Conservation (phyloP, 768 basidiomycete species). For the Rhodotorula kratochvilovae region DNA sequence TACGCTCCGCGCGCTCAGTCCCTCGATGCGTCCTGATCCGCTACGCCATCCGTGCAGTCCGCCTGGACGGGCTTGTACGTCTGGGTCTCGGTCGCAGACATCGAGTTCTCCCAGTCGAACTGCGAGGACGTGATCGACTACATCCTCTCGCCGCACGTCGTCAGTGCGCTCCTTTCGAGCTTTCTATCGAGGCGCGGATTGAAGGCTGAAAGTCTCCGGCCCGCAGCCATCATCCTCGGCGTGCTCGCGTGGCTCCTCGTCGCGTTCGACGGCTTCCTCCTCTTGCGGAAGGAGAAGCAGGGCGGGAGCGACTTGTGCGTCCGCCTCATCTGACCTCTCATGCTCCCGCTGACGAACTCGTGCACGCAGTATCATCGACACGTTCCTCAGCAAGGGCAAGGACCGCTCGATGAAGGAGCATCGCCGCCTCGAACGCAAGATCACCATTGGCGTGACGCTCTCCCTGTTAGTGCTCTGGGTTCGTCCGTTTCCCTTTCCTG, state of each 20-base stretch:
- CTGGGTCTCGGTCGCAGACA: not conserved
- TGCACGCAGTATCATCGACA: slow-evolving; percentile 3
- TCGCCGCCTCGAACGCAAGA: slow-evolving; percentile 12
- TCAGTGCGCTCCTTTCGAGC: not conserved
- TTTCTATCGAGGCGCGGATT: too few relatives aligned
- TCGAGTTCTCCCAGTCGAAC: slow-evolving; percentile 6
- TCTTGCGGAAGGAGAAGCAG: not conserved
- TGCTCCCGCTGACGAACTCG: not conserved
- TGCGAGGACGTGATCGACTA: slow-evolving; percentile 1
- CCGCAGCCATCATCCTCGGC: slow-evolving; percentile 13
- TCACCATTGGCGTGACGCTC: not conserved
- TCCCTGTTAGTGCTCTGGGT: slow-evolving; percentile 4
- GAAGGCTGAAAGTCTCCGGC: not conserved
- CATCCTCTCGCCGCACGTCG: not conserved
- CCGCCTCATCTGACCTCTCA: too few relatives aligned
- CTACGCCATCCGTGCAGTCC: not conserved
- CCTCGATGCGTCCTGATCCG: not conserved
- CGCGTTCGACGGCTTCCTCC: slow-evolving; percentile 1
- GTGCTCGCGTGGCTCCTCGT: slow-evolving; percentile 11
- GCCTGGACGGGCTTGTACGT: not conserved
- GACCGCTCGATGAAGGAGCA: not conserved
- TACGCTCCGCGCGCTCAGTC: not conserved
- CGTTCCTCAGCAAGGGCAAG: not conserved
- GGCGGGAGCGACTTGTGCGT: slow-evolving; percentile 13
- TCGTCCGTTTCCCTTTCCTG: not conserved